phyloP scores from a whole-genome alignment of 73 alveolate genomes.

The Paramecium biaurelia region DNA sequence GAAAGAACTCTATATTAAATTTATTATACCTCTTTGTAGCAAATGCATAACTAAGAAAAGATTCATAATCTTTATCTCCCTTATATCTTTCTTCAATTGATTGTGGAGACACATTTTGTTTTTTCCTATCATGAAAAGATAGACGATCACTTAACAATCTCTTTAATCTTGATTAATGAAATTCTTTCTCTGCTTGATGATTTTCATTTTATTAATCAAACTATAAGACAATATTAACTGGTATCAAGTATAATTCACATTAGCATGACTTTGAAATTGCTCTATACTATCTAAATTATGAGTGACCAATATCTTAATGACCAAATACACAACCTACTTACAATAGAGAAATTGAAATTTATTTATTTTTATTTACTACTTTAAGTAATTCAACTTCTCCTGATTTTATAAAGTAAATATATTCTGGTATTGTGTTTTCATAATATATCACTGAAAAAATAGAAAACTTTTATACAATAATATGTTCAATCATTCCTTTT shows the following conservation, averaged over 20 bases:
- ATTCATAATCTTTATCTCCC: constrained; percentile 1
- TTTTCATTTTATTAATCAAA: not conserved
- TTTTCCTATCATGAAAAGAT: not conserved
- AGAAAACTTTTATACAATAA: not conserved
- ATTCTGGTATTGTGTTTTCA: constrained; percentile 24
- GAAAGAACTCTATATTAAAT: constrained; percentile 1
- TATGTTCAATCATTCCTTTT: not conserved
- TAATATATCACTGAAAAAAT: constrained; percentile 10
- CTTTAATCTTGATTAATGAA: not conserved
- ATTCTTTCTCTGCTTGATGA: not conserved
- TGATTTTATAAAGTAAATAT: constrained; percentile 3
- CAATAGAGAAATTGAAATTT: not conserved
- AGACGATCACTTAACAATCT: constrained; percentile 12
- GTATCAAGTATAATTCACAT: constrained; percentile 32
- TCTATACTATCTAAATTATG: not conserved
- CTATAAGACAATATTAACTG: not conserved
- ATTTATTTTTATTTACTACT: not conserved
- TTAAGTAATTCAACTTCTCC: constrained; percentile 43
- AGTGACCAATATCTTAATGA: not conserved
- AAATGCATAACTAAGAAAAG: not conserved
- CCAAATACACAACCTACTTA: constrained; percentile 50
- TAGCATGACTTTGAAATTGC: constrained; percentile 1
- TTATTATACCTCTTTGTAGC: not conserved
- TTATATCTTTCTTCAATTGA: not conserved
- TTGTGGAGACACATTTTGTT: not conserved